Evolutionary conservation across 768 basidiomycete species (phyloP).

Genomic region (Xerocomellus amylosporus): DNA sequence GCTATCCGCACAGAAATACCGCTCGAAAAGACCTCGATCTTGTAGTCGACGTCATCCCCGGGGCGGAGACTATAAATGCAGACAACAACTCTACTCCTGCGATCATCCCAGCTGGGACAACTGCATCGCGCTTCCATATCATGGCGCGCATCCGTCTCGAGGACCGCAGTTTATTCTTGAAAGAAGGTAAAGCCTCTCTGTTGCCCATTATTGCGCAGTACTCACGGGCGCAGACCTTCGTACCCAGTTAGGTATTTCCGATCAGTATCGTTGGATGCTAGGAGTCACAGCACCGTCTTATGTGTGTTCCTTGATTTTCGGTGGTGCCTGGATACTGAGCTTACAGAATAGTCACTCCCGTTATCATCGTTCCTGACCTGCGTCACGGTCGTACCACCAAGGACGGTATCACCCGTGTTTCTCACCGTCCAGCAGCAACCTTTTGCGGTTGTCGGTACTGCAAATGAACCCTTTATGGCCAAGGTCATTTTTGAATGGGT

Average conservation of each 20-base stretch:
- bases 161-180: constrained; percentile 46
- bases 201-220: not conserved
- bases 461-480: constrained; percentile 46
- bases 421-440: constrained; percentile 37
- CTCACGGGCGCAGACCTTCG: constrained; percentile 35
- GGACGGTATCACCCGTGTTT: constrained; percentile 29
- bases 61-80: not conserved
- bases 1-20: constrained; percentile 39
- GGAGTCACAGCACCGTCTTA: constrained; percentile 46
- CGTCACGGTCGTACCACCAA: constrained; percentile 39
- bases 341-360: constrained; percentile 24
- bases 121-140: constrained; percentile 45
- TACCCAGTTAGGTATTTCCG: constrained; percentile 17
- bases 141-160: constrained; percentile 40
- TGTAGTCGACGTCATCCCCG: constrained; percentile 8
- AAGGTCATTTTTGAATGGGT: constrained; percentile 40
- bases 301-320: constrained; percentile 31
- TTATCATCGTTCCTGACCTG: constrained; percentile 35
- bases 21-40: constrained; percentile 40
- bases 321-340: not conserved
- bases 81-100: not conserved
- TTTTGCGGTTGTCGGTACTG: constrained; percentile 40
- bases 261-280: constrained; percentile 50
- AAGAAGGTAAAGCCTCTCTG: constrained; percentile 31
- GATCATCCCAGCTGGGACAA: constrained; percentile 14